Conservation (phyloP, 805 yeast species). For the Jamesozyma gamospora region DNA sequence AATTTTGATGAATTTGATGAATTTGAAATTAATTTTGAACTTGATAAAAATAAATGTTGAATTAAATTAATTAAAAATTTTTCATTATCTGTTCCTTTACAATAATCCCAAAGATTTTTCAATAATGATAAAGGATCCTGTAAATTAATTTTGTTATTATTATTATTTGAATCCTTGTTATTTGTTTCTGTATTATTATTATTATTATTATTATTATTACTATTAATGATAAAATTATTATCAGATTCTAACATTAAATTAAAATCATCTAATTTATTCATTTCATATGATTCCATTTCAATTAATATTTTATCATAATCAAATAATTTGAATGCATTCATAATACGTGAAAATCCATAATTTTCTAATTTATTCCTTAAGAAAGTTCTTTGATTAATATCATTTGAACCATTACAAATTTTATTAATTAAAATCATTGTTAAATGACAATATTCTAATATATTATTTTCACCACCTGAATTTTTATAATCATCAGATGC, state of each 20-base stretch:
- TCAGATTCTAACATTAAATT: conserved; percentile 20
- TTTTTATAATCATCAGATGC: conserved; percentile 71
- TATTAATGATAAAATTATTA: conserved; percentile 3
- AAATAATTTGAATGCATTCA: conserved; percentile 42
- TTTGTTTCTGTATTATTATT: neutral
- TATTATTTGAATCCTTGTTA: conserved; percentile 6
- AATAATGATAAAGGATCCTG: conserved; percentile 60
- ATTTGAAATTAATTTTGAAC: conserved; percentile 18
- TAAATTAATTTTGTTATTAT: conserved; percentile 34
- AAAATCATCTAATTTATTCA: conserved; percentile 30
- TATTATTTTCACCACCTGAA: conserved; percentile 34
- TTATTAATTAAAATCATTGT: conserved; percentile 26
- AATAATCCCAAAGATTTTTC: conserved; percentile 36
- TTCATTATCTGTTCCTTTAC: conserved; percentile 50
- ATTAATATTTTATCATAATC: conserved; percentile 55
- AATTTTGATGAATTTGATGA: conserved; percentile 22
- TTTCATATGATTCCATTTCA: conserved; percentile 56
- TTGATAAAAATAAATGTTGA: conserved; percentile 27
- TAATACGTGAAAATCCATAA: conserved; percentile 23
- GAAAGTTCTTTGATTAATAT: conserved; percentile 26
- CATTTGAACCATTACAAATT: conserved; percentile 21
- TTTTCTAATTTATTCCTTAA: conserved; percentile 27
- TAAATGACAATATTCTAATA: conserved; percentile 27
- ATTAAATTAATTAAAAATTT: conserved; percentile 38
- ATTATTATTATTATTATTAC: conserved; percentile 32